Evolutionary conservation across 1,284 basidiomycete species (phyloP).

Genomic region (Grifola frondosa): DNA sequence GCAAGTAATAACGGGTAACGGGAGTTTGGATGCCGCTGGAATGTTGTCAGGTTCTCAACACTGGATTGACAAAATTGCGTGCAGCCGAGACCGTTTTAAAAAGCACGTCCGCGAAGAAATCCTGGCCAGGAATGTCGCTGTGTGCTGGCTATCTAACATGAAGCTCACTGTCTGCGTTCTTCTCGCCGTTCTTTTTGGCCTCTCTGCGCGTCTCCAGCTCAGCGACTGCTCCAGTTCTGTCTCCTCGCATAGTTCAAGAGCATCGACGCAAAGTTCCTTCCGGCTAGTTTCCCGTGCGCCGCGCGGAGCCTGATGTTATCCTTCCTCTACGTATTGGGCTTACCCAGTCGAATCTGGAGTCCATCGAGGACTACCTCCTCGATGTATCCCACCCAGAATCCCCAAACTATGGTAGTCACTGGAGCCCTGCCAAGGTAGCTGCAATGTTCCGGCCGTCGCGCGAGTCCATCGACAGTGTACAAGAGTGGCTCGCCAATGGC

Average conservation of each 20-base stretch:
- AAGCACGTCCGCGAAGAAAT: too few relatives aligned
- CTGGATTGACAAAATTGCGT: too few relatives aligned
- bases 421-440: constrained; percentile 36
- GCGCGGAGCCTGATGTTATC: constrained; percentile 29
- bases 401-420: constrained; percentile 41
- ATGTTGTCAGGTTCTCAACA: too few relatives aligned
- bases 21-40: too few relatives aligned
- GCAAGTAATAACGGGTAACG: too few relatives aligned
- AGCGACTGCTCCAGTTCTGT: constrained; percentile 15
- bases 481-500: constrained; percentile 37
- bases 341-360: constrained; percentile 42
- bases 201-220: too few relatives aligned
- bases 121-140: too few relatives aligned
- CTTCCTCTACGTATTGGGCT: constrained; percentile 45
- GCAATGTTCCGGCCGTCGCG: constrained; percentile 43
- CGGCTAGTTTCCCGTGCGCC: constrained; percentile 36
- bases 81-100: too few relatives aligned
- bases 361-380: constrained; percentile 40
- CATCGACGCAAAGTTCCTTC: constrained; percentile 32
- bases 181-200: too few relatives aligned
- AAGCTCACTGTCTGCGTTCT: too few relatives aligned
- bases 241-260: constrained; percentile 37
- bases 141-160: too few relatives aligned
- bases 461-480: constrained; percentile 41
- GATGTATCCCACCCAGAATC: constrained; percentile 46